Conservation (phyloP, 495 filamentous ascomycete species). For the Podospora comata region DNA sequence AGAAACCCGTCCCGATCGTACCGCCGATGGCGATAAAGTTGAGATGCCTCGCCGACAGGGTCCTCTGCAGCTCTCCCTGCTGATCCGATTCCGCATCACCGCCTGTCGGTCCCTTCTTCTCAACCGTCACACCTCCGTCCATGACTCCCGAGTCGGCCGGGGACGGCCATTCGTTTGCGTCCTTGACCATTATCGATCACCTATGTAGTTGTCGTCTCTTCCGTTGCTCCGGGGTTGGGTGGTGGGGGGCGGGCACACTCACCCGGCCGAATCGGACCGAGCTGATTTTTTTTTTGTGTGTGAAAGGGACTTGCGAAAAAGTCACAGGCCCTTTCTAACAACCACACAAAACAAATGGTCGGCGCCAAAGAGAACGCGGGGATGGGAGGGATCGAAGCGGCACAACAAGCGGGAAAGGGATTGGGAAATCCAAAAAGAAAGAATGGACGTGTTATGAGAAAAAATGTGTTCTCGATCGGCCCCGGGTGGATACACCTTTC, state of each 20-base stretch:
- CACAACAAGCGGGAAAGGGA: background rate
- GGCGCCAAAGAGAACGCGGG: background rate
- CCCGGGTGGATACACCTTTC: background rate
- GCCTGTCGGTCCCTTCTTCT: slow-evolving; percentile 9
- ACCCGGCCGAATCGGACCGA: background rate
- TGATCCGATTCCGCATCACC: slow-evolving; percentile 20
- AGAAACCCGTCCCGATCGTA: slow-evolving; percentile 73
- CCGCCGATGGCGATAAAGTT: slow-evolving; percentile 69
- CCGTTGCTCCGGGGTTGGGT: background rate
- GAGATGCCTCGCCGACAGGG: slow-evolving; percentile 46
- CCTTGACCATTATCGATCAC: slow-evolving; percentile 3
- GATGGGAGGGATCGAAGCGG: background rate
- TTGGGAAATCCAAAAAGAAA: background rate
- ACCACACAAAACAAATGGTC: background rate
- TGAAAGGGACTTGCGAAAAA: too few relatives aligned
- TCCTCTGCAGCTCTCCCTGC: slow-evolving; percentile 27
- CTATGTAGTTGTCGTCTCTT: background rate
- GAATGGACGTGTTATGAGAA: background rate
- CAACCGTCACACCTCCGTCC: background rate
- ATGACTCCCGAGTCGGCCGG: slow-evolving; percentile 1
- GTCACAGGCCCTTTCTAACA: too few relatives aligned
- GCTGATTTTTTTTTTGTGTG: background rate
- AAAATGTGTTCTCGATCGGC: background rate
- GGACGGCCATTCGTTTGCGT: background rate
- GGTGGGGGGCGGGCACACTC: background rate